Evolutionary conservation across 2,329 filamentous ascomycete species (phyloP).

Genomic region (Trichothecium sympodiale): DNA sequence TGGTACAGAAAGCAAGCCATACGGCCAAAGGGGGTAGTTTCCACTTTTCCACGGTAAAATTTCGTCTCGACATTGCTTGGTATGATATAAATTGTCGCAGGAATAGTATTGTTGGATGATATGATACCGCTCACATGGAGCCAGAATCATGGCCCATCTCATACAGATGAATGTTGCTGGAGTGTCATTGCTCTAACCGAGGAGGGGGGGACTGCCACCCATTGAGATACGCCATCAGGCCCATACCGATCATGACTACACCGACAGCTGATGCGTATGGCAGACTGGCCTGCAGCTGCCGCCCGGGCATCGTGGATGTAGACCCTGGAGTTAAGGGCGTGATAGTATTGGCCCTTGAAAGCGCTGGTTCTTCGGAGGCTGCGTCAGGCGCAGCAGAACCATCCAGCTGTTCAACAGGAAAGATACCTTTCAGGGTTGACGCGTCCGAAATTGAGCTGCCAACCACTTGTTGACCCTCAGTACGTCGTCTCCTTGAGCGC

Average conservation of each 20-base stretch:
- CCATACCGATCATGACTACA: slow-evolving; percentile 71
- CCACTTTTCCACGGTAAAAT: no score
- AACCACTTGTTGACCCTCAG: neutral
- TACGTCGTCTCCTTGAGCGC: slow-evolving; percentile 16
- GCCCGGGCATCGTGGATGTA: slow-evolving; percentile 23
- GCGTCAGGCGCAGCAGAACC: slow-evolving; percentile 18
- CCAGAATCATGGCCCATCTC: no score
- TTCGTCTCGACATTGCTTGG: no score
- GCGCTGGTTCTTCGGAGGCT: slow-evolving; percentile 26
- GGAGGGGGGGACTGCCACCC: slow-evolving; percentile 51
- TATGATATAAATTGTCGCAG: no score
- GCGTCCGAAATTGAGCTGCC: neutral
- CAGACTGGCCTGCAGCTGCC: slow-evolving; percentile 39
- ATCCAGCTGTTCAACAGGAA: slow-evolving; percentile 6
- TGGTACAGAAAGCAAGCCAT: no score
- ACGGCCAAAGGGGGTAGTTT: no score
- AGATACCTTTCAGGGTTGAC: neutral
- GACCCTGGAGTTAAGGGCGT: slow-evolving; percentile 24
- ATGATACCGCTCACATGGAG: no score
- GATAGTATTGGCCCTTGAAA: slow-evolving; percentile 38
- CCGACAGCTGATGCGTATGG: slow-evolving; percentile 76
- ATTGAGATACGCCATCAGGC: slow-evolving; percentile 78
- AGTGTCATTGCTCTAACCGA: slow-evolving; percentile 18
- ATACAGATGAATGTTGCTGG: no score
- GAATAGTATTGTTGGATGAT: no score